phyloP scores from a whole-genome alignment of 768 basidiomycete species.

The Phlegmacium glaucopus region DNA sequence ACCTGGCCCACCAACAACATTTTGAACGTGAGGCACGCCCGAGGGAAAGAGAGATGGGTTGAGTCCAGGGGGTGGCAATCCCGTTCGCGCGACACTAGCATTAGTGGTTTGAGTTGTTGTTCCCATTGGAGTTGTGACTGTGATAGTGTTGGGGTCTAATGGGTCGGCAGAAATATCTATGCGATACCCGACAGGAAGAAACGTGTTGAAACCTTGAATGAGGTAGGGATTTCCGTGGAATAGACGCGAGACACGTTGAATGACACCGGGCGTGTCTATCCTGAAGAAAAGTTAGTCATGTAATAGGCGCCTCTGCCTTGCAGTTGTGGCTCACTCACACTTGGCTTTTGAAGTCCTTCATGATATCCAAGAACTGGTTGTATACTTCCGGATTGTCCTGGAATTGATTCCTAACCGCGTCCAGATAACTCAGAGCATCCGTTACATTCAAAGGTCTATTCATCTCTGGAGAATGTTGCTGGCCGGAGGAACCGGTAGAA shows the following conservation, averaged over 20 bases:
- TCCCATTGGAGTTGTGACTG: constrained; percentile 77
- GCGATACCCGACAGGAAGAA: constrained; percentile 90
- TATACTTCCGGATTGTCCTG: constrained; percentile 89
- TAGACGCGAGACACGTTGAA: constrained; percentile 88
- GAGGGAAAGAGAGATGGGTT: constrained; percentile 25
- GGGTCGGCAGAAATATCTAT: constrained; percentile 82
- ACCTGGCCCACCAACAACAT: constrained; percentile 31
- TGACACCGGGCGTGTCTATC: constrained; percentile 97
- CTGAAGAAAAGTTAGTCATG: constrained; percentile 38
- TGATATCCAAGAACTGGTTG: constrained; percentile 92
- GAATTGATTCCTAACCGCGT: constrained; percentile 92
- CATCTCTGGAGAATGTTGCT: constrained; percentile 35
- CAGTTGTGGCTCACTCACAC: constrained; percentile 44
- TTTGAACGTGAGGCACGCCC: constrained; percentile 30
- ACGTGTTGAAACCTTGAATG: constrained; percentile 98
- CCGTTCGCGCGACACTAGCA: constrained; percentile 23
- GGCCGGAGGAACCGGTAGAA: constrained; percentile 15
- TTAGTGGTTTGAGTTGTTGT: constrained; percentile 65
- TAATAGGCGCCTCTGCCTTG: constrained; percentile 1
- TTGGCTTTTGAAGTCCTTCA: constrained; percentile 99
- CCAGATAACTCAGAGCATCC: constrained; percentile 90
- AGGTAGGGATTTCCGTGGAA: constrained; percentile 88
- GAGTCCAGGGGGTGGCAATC: constrained; percentile 27
- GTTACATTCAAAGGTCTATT: constrained; percentile 82
- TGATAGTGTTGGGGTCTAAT: constrained; percentile 67